A percentile compares a stretch with the other conserved stretches of the same genome.
Evolutionary conservation across 139 green algal species (phyloP).

Genomic region (Closterium sp.): DNA sequence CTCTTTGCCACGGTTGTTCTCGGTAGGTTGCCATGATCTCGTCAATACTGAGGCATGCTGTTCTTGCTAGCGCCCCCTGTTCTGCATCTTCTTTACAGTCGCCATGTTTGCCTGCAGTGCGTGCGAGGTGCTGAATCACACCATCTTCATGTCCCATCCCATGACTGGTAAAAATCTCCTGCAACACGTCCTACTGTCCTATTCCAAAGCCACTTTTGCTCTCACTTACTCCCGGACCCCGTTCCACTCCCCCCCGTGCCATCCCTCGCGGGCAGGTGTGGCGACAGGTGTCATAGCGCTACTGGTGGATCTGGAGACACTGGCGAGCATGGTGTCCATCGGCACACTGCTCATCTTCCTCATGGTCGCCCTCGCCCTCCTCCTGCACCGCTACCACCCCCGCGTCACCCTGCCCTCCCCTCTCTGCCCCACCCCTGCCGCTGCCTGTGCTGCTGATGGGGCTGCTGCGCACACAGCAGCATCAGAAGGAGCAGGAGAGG

Average conservation of each 20-base stretch:
- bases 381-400: slow-evolving; percentile 41
- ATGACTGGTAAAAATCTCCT: too few relatives aligned
- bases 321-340: slow-evolving; percentile 82
- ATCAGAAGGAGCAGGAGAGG: not conserved
- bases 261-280: not conserved
- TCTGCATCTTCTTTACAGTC: too few relatives aligned
- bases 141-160: too few relatives aligned
- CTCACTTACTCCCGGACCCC: too few relatives aligned
- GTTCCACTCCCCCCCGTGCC: not conserved
- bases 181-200: too few relatives aligned
- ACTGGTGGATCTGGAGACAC: slow-evolving; percentile 74
- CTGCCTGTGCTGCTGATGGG: too few relatives aligned
- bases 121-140: too few relatives aligned
- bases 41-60: too few relatives aligned
- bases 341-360: slow-evolving; percentile 84
- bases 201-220: too few relatives aligned
- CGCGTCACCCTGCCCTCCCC: not conserved
- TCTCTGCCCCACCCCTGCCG: not conserved
- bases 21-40: not conserved
- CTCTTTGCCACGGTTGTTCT: slow-evolving; percentile 60
- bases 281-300: slow-evolving; percentile 65
- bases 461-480: not conserved
- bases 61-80: too few relatives aligned
- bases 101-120: too few relatives aligned
- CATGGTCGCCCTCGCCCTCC: slow-evolving; percentile 62